Conservation (phyloP, 1,284 basidiomycete species). For the Ceratobasidium theobromae region DNA sequence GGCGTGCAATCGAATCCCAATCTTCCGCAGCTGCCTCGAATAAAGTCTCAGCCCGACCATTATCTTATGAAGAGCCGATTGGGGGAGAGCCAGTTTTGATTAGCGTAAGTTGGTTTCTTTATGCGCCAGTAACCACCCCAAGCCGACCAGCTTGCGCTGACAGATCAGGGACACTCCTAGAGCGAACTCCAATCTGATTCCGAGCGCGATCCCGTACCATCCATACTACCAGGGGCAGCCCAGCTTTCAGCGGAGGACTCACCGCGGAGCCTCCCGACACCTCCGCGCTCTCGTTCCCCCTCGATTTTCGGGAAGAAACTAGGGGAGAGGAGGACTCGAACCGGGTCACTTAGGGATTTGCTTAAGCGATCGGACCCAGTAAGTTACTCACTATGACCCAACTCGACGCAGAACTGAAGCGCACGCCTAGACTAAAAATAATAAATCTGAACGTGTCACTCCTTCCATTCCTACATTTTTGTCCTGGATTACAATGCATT, state of each 20-base stretch:
- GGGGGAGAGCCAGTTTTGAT: slow-evolving; percentile 17
- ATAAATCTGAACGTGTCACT: neutral
- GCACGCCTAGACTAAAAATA: neutral
- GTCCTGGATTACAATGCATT: slow-evolving; percentile 16
- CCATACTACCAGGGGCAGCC: neutral
- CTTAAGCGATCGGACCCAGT: slow-evolving; percentile 3
- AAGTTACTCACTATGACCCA: neutral
- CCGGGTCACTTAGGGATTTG: slow-evolving; percentile 8
- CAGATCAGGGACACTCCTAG: slow-evolving; percentile 13
- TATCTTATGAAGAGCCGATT: slow-evolving; percentile 1
- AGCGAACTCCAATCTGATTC: slow-evolving; percentile 13
- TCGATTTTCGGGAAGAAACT: slow-evolving; percentile 22
- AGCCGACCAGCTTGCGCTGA: slow-evolving; percentile 20
- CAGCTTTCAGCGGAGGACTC: neutral
- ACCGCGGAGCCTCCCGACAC: slow-evolving; percentile 27
- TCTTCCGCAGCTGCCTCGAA: neutral
- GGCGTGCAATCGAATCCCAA: neutral
- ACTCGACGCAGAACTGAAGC: neutral
- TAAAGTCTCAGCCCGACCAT: neutral
- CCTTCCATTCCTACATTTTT: slow-evolving; percentile 20
- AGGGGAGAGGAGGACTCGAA: neutral
- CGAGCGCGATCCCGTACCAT: neutral
- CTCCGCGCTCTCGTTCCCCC: slow-evolving; percentile 29
- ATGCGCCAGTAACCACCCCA: neutral
- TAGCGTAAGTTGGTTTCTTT: slow-evolving; percentile 2